Evolutionary conservation across 202 grass and related monocot species (phyloP).

Genomic region (Bolboschoenoplectus hybrid): DNA sequence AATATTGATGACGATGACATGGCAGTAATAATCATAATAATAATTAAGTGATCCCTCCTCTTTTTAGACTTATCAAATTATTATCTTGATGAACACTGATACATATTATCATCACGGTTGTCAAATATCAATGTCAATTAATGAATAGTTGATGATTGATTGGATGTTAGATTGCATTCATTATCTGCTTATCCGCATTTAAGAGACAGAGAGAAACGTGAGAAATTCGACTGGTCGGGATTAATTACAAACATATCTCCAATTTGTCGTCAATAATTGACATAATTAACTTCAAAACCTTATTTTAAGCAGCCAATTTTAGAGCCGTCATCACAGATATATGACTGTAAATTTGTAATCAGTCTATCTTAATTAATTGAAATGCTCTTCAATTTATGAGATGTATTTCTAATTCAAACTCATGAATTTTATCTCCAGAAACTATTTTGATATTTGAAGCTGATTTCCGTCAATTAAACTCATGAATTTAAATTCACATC

Average conservation of each 20-base stretch:
- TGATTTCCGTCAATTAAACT: too few species aligned
- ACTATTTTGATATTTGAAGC: too few species aligned
- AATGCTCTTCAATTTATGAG: background rate
- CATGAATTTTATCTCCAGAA: too few species aligned
- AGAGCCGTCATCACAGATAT: background rate
- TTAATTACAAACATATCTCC: slow-evolving; percentile 1
- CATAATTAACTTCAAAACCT: background rate
- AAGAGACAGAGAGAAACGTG: background rate
- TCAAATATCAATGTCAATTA: background rate
- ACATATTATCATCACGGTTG: background rate
- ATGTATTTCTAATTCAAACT: background rate
- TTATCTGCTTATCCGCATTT: slow-evolving; percentile 9
- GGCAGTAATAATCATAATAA: too few species aligned
- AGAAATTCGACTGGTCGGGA: slow-evolving; percentile 1
- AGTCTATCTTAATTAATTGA: background rate
- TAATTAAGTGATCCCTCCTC: too few species aligned
- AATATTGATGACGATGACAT: too few species aligned
- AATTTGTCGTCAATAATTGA: background rate
- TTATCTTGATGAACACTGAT: background rate
- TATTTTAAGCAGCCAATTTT: slow-evolving; percentile 1
- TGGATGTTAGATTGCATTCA: slow-evolving; percentile 17
- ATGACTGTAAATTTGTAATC: background rate
- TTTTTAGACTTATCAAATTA: too few species aligned
- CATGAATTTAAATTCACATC: too few species aligned
- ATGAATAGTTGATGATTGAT: background rate